Percentiles rank a stretch among this genome's conserved stretches.
phyloP scores from a whole-genome alignment of 2,329 filamentous ascomycete species.

The Escovopsis sp. region DNA sequence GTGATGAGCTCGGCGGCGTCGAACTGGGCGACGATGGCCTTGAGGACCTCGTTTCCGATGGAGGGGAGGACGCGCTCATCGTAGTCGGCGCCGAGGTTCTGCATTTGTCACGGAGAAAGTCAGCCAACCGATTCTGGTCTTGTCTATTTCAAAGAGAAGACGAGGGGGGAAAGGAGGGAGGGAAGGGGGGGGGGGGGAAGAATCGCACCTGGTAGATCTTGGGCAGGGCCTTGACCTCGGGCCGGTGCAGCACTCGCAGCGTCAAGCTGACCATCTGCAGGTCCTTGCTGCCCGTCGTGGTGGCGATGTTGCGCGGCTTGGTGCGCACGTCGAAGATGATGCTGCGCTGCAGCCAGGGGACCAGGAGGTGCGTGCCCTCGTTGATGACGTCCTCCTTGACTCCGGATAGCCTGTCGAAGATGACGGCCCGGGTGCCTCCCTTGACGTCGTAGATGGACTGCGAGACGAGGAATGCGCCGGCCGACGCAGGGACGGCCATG shows the following conservation, averaged over 20 bases:
- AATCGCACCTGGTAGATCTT: constrained; percentile 85
- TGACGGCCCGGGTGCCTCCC: constrained; percentile 86
- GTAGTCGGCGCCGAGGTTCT: constrained; percentile 97
- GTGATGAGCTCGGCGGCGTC: constrained; percentile 98
- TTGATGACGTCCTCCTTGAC: constrained; percentile 87
- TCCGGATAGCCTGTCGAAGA: constrained; percentile 87
- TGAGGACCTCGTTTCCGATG: constrained; percentile 98
- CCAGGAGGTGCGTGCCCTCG: constrained; percentile 91
- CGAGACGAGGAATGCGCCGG: constrained; percentile 53
- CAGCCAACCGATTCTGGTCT: no score
- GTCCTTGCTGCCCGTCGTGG: constrained; percentile 96
- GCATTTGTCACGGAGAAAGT: background rate
- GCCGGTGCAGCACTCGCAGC: constrained; percentile 83
- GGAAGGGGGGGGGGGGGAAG: no score
- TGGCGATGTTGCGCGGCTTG: constrained; percentile 92
- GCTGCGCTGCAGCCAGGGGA: constrained; percentile 90
- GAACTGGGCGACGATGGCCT: constrained; percentile 96
- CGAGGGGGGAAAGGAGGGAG: no score
- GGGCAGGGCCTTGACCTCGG: constrained; percentile 80
- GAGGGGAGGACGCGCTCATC: constrained; percentile 96
- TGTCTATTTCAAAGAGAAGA: no score
- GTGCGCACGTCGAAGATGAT: constrained; percentile 96
- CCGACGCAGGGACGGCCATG: constrained; percentile 57
- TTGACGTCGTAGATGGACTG: constrained; percentile 93
- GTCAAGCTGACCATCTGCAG: constrained; percentile 99